These are phyloP conservation scores for Tuber calosporum DNA, from an alignment of 495 filamentous ascomycete species.

Conservation along the genomic window DNA sequence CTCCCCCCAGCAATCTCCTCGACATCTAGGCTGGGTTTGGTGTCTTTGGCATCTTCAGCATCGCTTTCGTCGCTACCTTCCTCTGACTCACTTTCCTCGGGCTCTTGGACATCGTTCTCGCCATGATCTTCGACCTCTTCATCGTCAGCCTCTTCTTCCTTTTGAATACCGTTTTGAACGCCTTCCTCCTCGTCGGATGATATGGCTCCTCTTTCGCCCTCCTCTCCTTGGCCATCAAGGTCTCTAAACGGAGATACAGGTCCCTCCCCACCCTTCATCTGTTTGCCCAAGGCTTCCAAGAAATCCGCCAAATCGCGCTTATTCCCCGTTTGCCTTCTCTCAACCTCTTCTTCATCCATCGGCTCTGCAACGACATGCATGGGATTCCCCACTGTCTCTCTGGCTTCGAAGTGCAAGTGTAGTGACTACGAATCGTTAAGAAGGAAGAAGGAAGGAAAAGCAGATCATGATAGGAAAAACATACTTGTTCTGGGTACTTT, in stretches of 20 bases:
- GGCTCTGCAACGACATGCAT: conserved; percentile 92
- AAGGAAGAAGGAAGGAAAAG: background rate
- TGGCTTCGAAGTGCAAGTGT: conserved; percentile 79
- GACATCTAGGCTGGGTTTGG: conserved; percentile 26
- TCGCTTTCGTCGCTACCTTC: conserved; percentile 23
- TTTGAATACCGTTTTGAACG: conserved; percentile 36
- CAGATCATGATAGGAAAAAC: conserved; percentile 18
- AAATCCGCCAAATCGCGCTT: conserved; percentile 58
- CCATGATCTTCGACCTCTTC: conserved; percentile 37
- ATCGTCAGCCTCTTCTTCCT: conserved; percentile 23
- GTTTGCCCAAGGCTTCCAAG: conserved; percentile 38
- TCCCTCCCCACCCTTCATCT: conserved; percentile 18
- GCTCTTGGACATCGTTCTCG: conserved; percentile 23
- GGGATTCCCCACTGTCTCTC: conserved; percentile 52
- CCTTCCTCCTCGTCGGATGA: conserved; percentile 9
- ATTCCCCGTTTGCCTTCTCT: conserved; percentile 62
- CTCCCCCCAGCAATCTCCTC: conserved; percentile 19
- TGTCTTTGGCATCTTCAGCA: conserved; percentile 24
- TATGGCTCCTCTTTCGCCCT: conserved; percentile 26
- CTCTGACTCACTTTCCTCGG: conserved; percentile 36
- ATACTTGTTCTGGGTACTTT: conserved; percentile 58
- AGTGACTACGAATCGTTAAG: conserved; percentile 53
- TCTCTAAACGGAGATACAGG: conserved; percentile 9
- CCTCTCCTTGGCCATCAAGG: conserved; percentile 30
- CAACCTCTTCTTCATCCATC: conserved; percentile 61